Evolutionary conservation across 2,329 filamentous ascomycete species (phyloP).

Genomic region (Thielaviopsis musarum): DNA sequence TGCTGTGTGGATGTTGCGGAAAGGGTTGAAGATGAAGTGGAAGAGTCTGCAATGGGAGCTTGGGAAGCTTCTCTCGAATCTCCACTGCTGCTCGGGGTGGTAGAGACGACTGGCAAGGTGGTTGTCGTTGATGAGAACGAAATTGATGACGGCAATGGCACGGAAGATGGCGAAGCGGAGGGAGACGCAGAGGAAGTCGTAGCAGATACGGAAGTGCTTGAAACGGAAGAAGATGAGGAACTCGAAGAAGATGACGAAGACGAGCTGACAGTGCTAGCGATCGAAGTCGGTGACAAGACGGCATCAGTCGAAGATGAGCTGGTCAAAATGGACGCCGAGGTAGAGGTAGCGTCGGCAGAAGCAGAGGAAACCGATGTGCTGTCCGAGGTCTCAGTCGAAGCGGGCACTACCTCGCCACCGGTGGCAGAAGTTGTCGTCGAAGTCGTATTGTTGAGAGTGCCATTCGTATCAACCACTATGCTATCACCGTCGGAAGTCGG

Average conservation of each 20-base stretch:
- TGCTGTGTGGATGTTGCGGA: background rate
- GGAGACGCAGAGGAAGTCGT: background rate
- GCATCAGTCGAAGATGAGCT: background rate
- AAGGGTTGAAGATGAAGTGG: background rate
- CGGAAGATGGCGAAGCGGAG: background rate
- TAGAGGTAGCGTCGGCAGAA: background rate
- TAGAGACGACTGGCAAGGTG: background rate
- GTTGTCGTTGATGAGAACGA: background rate
- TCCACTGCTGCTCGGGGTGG: background rate
- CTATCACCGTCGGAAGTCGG: background rate
- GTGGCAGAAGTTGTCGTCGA: background rate
- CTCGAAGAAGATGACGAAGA: background rate
- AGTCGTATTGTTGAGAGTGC: background rate
- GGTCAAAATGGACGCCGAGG: background rate
- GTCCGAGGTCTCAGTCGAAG: background rate
- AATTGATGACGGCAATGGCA: background rate
- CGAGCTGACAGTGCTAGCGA: background rate
- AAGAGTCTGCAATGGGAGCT: background rate
- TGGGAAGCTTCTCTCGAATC: background rate
- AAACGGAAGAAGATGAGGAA: background rate
- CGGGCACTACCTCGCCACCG: background rate
- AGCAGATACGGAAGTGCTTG: background rate
- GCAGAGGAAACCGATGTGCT: background rate
- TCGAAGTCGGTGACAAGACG: background rate
- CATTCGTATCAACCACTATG: background rate